Base-by-base conservation (phyloP, 192 early-diverging fungal species). In the Coemansia sp. region DNA sequence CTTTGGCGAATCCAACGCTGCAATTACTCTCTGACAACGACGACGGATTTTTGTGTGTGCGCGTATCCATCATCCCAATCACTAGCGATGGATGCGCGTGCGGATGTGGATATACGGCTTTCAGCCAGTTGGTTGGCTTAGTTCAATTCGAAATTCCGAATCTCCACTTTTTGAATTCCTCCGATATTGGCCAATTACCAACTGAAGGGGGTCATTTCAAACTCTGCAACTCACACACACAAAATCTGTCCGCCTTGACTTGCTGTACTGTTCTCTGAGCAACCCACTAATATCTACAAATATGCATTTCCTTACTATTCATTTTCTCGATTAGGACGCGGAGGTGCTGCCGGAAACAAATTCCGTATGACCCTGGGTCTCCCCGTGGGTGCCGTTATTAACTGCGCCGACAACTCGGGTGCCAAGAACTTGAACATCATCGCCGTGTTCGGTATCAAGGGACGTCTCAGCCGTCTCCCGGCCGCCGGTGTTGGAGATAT, bases 341-440 rank as follows among this genome's bases (percentile, higher is more conserved):
- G 85, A 76, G 88, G 87, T 77, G 86, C 88, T 85, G 86, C 92
- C 67, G 95, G 95, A 76, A 94, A 90, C 86, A 99, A 99, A 86
- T 97, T 95, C 89, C 92, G 96, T 81, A 98, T 99, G 96, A 95
- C 96, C 83, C 91, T 98, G 76, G 98, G 94, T 94, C 91, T 99
- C 66, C 92, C 91, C 53, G 89, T 91, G 66, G 91, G 88, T 86
- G 98, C 98, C 61, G 94, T 98, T 72, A 98, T 98, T 91, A 99
- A 99, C 90, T 98, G 97, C 84, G 98, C 98, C 67, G 98, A 99
- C 86, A 99, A 99, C 95, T 98, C 96, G 85, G 98, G 98, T 59
- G 98, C 98, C 83, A 99, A 99, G 93, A 99, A 99, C 93, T 89
- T 99, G 72, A 97, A 98, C 91, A 90, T 99, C 76, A 97, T 99